Conservation (phyloP, 2,329 filamentous ascomycete species). For the Exophiala sideris region DNA sequence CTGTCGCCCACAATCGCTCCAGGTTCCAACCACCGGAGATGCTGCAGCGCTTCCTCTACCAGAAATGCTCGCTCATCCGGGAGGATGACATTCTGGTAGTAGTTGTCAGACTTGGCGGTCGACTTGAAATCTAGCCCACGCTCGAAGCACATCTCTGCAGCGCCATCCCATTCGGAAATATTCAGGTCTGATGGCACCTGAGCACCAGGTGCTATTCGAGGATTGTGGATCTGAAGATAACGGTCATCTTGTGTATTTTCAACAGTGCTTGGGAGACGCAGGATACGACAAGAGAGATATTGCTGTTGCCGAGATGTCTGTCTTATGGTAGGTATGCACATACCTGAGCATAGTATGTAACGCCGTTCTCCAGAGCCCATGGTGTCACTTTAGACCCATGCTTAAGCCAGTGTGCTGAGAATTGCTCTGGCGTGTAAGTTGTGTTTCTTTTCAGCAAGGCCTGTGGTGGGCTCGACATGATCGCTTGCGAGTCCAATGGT, state of each 20-base stretch:
- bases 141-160: background rate
- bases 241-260: background rate
- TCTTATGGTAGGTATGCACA: background rate
- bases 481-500: background rate
- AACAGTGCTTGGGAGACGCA: background rate
- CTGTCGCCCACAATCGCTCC: background rate
- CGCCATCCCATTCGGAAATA: background rate
- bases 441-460: background rate
- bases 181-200: background rate
- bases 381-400: background rate
- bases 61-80: background rate
- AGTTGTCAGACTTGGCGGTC: background rate
- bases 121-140: background rate
- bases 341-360: background rate
- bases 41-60: background rate
- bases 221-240: background rate
- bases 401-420: background rate
- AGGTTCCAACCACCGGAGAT: background rate
- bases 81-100: background rate
- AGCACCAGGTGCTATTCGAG: background rate
- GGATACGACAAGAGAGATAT: background rate
- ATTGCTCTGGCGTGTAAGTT: background rate
- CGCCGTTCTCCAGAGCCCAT: background rate
- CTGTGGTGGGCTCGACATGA: background rate
- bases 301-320: background rate